phyloP scores from a whole-genome alignment of 169 alveolate species.

The Plasmodium coatneyi region DNA sequence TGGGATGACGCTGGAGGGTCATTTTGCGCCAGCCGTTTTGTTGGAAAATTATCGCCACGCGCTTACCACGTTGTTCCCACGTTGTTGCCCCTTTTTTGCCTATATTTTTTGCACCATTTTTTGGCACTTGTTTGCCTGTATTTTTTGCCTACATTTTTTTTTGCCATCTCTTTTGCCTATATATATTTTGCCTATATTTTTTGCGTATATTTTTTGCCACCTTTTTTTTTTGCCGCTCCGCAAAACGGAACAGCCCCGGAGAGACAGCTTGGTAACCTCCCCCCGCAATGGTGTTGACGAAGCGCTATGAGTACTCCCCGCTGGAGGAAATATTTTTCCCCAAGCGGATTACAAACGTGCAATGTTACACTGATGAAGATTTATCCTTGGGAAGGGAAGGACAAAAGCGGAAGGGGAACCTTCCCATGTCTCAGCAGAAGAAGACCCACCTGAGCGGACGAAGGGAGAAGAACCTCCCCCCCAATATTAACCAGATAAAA shows the following conservation, averaged over 20 bases:
- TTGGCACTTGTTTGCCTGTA: not conserved
- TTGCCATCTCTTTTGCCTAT: not conserved
- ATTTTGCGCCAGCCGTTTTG: not conserved
- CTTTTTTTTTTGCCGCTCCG: not conserved
- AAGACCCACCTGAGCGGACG: not conserved
- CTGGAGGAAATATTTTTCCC: constrained; percentile 31
- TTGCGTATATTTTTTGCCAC: not conserved
- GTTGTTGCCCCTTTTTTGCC: not conserved
- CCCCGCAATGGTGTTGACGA: constrained; percentile 4
- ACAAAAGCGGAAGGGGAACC: not conserved
- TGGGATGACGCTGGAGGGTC: not conserved
- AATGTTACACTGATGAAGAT: constrained; percentile 15
- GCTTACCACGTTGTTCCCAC: no score
- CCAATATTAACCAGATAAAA: constrained; percentile 14
- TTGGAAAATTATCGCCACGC: not conserved
- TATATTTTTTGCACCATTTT: not conserved
- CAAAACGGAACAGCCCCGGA: not conserved
- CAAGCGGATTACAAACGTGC: constrained; percentile 2
- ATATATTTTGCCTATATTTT: not conserved
- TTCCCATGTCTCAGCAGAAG: not conserved
- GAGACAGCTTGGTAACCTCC: not conserved
- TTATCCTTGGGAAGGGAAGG: not conserved
- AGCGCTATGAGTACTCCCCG: constrained; percentile 21
- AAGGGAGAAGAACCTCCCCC: not conserved
- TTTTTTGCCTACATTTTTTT: not conserved